A percentile compares a stretch with the other conserved stretches of the same genome.
phyloP scores from a whole-genome alignment of 495 filamentous ascomycete species.

The Niebla homalea region DNA sequence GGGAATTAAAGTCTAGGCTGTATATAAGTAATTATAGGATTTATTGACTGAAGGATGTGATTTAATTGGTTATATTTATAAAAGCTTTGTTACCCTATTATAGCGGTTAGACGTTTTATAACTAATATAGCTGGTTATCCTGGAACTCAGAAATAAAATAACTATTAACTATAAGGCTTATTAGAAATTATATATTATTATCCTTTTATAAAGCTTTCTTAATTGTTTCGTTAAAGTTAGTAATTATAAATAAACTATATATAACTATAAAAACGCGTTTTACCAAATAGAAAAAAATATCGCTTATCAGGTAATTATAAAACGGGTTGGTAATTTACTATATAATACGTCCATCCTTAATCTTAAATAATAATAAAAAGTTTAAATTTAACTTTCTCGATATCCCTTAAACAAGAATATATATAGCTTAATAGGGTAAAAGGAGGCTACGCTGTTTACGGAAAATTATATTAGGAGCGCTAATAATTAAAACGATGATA shows the following conservation, averaged over 20 bases:
- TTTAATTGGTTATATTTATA: background rate
- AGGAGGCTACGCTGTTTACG: background rate
- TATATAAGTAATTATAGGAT: background rate
- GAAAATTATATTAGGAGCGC: background rate
- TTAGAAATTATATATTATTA: background rate
- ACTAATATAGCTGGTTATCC: background rate
- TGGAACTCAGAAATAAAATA: background rate
- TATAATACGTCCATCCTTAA: background rate
- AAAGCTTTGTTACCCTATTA: background rate
- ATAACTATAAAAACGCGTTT: background rate
- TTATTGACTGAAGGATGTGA: background rate
- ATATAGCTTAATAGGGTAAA: background rate
- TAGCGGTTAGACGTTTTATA: background rate
- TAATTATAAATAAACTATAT: background rate
- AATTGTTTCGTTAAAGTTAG: background rate
- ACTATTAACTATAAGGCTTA: background rate
- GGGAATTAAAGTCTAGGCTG: background rate
- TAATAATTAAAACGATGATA: background rate
- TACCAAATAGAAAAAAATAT: background rate
- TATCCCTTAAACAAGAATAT: background rate
- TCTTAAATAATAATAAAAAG: background rate
- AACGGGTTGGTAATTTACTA: background rate
- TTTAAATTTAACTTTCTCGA: background rate
- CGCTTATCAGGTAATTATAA: background rate
- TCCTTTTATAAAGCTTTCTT: background rate